phyloP scores from a whole-genome alignment of 2,329 filamentous ascomycete species.

The Lecanicillium sp. region DNA sequence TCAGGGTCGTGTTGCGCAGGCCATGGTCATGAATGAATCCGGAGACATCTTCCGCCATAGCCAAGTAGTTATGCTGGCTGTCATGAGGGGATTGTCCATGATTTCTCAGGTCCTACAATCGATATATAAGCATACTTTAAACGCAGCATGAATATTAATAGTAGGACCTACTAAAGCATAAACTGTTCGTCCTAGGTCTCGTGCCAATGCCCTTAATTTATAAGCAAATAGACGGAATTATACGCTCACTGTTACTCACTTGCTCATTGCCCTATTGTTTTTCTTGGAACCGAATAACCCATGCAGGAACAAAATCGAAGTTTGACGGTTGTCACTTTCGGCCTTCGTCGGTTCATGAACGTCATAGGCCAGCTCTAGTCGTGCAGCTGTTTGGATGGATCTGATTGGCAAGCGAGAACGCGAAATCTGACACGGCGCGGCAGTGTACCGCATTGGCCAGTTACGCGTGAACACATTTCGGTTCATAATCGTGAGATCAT shows the following conservation, averaged over 20 bases:
- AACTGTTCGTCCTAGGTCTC: constrained; percentile 70
- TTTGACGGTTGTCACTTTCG: constrained; percentile 27
- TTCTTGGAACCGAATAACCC: constrained; percentile 92
- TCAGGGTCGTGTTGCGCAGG: constrained; percentile 64
- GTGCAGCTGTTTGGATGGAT: constrained; percentile 1
- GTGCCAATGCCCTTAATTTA: constrained; percentile 59
- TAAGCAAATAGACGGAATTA: constrained; percentile 28
- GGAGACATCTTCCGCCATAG: constrained; percentile 77
- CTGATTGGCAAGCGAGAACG: not conserved
- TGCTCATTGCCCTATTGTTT: constrained; percentile 91
- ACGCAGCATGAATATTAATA: constrained; percentile 1
- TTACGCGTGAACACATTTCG: too few relatives aligned
- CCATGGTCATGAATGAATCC: constrained; percentile 66
- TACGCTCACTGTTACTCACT: constrained; percentile 89
- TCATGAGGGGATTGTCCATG: constrained; percentile 85
- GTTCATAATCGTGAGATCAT: too few relatives aligned
- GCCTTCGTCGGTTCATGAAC: constrained; percentile 50
- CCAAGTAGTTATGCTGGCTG: constrained; percentile 65
- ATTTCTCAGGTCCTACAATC: constrained; percentile 71
- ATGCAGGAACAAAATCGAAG: constrained; percentile 80
- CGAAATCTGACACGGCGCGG: constrained; percentile 15
- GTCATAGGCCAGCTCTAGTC: constrained; percentile 49
- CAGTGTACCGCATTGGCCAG: too few relatives aligned
- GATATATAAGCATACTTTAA: constrained; percentile 8
- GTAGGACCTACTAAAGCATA: constrained; percentile 64